These are phyloP conservation scores for Collybia mongolica DNA, from an alignment of 768 basidiomycete genomes.

Conservation along the genomic window DNA sequence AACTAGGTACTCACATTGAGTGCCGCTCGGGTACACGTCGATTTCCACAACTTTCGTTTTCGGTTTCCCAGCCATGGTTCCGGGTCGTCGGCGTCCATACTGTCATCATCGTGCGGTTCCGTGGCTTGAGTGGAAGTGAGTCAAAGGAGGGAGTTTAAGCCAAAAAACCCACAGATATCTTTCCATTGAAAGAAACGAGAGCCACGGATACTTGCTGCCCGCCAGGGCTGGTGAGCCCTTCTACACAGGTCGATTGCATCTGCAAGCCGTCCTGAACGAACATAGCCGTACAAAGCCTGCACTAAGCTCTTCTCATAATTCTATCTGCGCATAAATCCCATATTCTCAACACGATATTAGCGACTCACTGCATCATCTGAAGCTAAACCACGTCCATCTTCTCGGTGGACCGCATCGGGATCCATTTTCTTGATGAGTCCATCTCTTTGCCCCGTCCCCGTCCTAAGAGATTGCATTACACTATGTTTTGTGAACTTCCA, in stretches of 20 bases:
- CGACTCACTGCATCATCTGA: conserved; percentile 76
- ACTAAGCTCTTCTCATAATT: conserved; percentile 78
- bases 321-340: conserved; percentile 31
- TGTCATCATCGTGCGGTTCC: conserved; percentile 43
- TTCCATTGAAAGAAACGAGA: conserved; percentile 77
- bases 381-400: conserved; percentile 58
- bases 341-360: not conserved
- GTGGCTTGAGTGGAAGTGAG: conserved; percentile 23
- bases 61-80: conserved; percentile 74
- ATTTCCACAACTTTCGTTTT: conserved; percentile 83
- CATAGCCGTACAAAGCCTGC: conserved; percentile 75
- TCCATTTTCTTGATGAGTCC: conserved; percentile 71
- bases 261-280: conserved; percentile 83
- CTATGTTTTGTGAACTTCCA: conserved; percentile 81
- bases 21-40: conserved; percentile 77
- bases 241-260: conserved; percentile 82
- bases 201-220: conserved; percentile 86
- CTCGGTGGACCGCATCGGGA: conserved; percentile 72
- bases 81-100: conserved; percentile 45
- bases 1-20: conserved; percentile 53
- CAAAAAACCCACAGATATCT: conserved; percentile 53
- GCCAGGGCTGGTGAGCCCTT: conserved; percentile 87
- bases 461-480: conserved; percentile 62
- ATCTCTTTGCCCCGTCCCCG: conserved; percentile 41
- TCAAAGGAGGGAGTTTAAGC: too few relatives aligned